These are phyloP conservation scores for Yamadazyma atmosphaerica DNA, from an alignment of 1,139 yeast species.

Conservation along the genomic window DNA sequence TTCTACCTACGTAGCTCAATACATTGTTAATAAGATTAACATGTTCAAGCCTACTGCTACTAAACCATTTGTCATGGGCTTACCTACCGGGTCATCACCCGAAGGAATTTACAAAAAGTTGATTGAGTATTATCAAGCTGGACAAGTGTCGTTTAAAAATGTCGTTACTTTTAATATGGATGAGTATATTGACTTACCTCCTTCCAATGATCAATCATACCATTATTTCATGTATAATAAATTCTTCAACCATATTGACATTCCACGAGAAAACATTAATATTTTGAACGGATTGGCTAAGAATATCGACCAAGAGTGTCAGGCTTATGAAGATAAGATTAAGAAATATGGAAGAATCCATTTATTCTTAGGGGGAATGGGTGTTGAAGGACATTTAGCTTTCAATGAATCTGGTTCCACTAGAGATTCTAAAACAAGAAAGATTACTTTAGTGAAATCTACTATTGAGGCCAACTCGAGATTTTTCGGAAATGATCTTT, in stretches of 20 bases:
- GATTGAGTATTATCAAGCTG: conserved; percentile 46
- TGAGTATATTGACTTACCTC: conserved; percentile 54
- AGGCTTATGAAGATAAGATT: conserved; percentile 51
- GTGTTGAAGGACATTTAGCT: conserved; percentile 67
- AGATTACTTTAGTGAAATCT: conserved; percentile 49
- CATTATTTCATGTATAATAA: conserved; percentile 62
- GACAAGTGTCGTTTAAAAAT: conserved; percentile 49
- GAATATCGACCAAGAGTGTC: conserved; percentile 50
- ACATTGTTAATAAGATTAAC: conserved; percentile 47
- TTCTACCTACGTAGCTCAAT: conserved; percentile 50
- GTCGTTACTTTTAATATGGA: conserved; percentile 68
- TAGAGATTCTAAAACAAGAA: conserved; percentile 48
- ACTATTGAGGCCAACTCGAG: conserved; percentile 60
- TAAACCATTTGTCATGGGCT: conserved; percentile 58
- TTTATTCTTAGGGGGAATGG: conserved; percentile 62
- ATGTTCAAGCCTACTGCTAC: conserved; percentile 46
- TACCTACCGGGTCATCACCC: conserved; percentile 69
- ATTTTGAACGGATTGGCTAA: conserved; percentile 55
- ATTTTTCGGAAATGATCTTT: conserved; percentile 48
- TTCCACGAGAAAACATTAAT: conserved; percentile 54
- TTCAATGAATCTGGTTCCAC: conserved; percentile 62
- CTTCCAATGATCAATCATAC: conserved; percentile 53
- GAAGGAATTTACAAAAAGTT: conserved; percentile 55
- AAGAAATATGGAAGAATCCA: conserved; percentile 52
- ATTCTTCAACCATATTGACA: conserved; percentile 59